These are phyloP conservation scores for Linnemannia schmuckeri DNA, from an alignment of 192 early-diverging fungal genomes.

Conservation along the genomic window DNA sequence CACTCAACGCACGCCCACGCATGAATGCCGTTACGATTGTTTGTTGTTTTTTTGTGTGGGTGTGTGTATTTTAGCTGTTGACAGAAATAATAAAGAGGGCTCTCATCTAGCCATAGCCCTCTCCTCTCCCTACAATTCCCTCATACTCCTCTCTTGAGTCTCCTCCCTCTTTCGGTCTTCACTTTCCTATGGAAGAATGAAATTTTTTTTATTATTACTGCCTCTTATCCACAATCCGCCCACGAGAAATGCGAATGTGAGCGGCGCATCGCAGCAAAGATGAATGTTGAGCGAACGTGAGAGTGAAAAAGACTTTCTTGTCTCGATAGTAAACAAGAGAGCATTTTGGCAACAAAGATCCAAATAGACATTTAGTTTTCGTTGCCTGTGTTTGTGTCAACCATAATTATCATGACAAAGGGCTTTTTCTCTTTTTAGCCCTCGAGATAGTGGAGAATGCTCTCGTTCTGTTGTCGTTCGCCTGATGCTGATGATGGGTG, in stretches of 20 bases:
- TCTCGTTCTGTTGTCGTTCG: too few relatives aligned
- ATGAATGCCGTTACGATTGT: background rate
- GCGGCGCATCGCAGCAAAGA: too few relatives aligned
- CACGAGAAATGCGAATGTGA: too few relatives aligned
- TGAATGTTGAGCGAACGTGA: too few relatives aligned
- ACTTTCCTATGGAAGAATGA: background rate
- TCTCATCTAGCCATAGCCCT: background rate
- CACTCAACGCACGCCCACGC: background rate
- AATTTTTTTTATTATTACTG: background rate
- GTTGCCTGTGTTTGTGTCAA: background rate
- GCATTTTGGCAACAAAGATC: background rate
- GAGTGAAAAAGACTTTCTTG: too few relatives aligned
- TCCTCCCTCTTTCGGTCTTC: too few relatives aligned
- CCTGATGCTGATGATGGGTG: too few relatives aligned
- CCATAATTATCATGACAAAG: conserved; percentile 5
- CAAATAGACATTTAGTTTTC: background rate
- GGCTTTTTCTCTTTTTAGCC: background rate
- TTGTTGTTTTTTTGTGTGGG: background rate
- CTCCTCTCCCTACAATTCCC: background rate
- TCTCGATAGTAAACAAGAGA: too few relatives aligned
- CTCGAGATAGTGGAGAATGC: too few relatives aligned
- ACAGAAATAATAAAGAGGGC: background rate
- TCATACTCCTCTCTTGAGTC: background rate
- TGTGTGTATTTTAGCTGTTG: background rate
- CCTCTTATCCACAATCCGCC: too few relatives aligned